phyloP scores from a whole-genome alignment of 257 asterid genomes.

The Ilex aquifolium region DNA sequence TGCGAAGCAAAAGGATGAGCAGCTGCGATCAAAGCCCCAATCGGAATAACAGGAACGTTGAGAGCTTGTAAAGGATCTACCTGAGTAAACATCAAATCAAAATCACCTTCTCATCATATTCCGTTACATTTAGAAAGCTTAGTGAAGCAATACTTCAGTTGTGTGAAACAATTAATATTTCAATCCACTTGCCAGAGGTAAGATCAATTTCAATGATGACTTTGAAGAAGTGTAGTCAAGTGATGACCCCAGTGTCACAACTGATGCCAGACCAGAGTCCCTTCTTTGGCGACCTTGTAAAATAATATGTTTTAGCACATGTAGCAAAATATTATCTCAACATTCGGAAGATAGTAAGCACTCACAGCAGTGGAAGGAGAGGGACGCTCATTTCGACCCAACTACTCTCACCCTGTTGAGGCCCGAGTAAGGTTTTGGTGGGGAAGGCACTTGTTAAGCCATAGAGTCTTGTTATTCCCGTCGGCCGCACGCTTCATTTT shows the following conservation, averaged over 20 bases:
- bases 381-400: no score
- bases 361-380: no score
- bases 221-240: constrained; percentile 21
- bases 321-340: no score
- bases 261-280: constrained; percentile 11
- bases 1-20: constrained; percentile 19
- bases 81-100: constrained; percentile 4
- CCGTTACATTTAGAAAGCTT: not conserved
- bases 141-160: not conserved
- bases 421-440: no score
- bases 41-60: constrained; percentile 15
- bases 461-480: no score
- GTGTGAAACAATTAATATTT: not conserved
- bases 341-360: no score
- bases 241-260: constrained; percentile 18
- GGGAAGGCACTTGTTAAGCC: no score
- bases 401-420: no score
- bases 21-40: constrained; percentile 15
- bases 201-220: constrained; percentile 13
- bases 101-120: not conserved
- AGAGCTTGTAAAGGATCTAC: constrained; percentile 16
- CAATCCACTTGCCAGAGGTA: constrained; percentile 15
- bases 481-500: no score
- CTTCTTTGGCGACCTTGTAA: constrained; percentile 9
- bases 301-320: not conserved